These are phyloP conservation scores for Gigaspora rosea DNA, from an alignment of 192 early-diverging fungal species.

Conservation along the genomic window DNA sequence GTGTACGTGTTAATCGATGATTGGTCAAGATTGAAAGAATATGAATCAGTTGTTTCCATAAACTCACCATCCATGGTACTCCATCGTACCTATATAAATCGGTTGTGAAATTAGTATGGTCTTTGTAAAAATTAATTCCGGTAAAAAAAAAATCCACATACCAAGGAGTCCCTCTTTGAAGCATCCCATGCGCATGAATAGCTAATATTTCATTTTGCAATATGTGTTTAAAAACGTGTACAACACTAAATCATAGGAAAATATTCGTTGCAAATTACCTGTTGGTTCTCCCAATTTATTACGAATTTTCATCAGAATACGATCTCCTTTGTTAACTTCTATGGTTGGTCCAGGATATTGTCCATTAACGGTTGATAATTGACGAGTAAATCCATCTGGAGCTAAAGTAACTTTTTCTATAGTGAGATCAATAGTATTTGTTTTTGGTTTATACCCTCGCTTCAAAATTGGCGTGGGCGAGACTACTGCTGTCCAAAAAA, in stretches of 20 bases:
- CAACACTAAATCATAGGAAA: constrained; percentile 32
- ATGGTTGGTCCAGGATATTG: constrained; percentile 61
- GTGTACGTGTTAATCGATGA: constrained; percentile 31
- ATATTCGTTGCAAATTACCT: constrained; percentile 35
- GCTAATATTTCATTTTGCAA: constrained; percentile 34
- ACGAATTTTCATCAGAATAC: constrained; percentile 48
- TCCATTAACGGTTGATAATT: constrained; percentile 49
- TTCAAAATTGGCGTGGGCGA: constrained; percentile 35
- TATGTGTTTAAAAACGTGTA: constrained; percentile 32
- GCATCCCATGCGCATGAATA: constrained; percentile 31
- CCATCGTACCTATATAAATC: constrained; percentile 34
- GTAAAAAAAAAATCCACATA: constrained; percentile 26
- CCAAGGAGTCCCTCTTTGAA: constrained; percentile 33
- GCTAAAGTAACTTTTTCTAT: constrained; percentile 39
- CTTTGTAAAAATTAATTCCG: constrained; percentile 34
- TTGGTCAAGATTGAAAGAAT: constrained; percentile 33
- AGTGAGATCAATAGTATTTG: constrained; percentile 30
- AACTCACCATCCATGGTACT: constrained; percentile 33
- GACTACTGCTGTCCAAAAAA: constrained; percentile 33
- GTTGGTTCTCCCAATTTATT: constrained; percentile 34
- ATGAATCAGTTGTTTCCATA: constrained; percentile 31
- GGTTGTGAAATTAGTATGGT: constrained; percentile 35
- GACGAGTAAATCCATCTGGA: constrained; percentile 46
- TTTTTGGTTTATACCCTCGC: constrained; percentile 28
- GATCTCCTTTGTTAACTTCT: constrained; percentile 51